phyloP scores from a whole-genome alignment of 768 basidiomycete species.

The Ramaria sp. region DNA sequence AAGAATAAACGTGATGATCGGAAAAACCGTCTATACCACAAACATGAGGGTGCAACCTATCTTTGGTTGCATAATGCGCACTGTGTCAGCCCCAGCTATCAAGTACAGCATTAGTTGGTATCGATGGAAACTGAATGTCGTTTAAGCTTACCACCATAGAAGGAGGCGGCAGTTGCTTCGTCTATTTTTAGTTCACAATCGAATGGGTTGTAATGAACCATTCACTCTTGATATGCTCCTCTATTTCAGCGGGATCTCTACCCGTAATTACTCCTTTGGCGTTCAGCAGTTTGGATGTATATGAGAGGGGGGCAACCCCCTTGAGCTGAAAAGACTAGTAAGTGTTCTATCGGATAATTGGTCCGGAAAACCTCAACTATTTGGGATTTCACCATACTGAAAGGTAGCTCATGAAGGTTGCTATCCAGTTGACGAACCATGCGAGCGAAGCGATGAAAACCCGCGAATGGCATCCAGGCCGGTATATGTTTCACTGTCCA shows the following conservation, averaged over 20 bases:
- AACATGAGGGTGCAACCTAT: not conserved
- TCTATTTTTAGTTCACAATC: not conserved
- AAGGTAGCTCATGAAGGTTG: slow-evolving; percentile 21
- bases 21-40: not conserved
- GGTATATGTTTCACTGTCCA: slow-evolving; percentile 26
- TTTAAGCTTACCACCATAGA: not conserved
- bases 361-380: slow-evolving; percentile 16
- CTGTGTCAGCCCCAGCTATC: not conserved
- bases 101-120: not conserved
- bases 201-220: not conserved
- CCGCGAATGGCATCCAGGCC: slow-evolving; percentile 29
- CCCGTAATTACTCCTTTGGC: not conserved
- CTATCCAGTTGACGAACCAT: slow-evolving; percentile 18
- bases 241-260: not conserved
- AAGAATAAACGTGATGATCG: not conserved
- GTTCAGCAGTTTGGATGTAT: not conserved
- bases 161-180: not conserved
- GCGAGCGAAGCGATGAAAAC: slow-evolving; percentile 23
- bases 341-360: not conserved
- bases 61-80: not conserved
- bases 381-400: slow-evolving; percentile 34
- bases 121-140: no score
- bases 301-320: slow-evolving; percentile 1
- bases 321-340: not conserved
- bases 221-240: not conserved